Evolutionary conservation across 1,139 yeast genomes (phyloP).

Genomic region (Pichia cactophila): DNA sequence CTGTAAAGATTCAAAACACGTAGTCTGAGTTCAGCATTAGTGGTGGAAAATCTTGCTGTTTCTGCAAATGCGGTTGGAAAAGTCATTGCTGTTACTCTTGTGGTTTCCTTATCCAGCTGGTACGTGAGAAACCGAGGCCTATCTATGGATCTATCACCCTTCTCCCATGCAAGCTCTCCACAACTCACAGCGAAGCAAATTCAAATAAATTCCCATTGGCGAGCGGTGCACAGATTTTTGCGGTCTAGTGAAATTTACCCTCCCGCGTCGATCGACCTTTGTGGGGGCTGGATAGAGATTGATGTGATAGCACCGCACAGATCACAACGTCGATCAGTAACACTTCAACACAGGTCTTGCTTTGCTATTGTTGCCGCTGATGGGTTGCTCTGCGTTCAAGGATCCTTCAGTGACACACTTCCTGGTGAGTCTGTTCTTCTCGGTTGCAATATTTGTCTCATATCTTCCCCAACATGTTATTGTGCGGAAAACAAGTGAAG

Average conservation of each 20-base stretch:
- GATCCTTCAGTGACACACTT: constrained; percentile 43
- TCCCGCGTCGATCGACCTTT: background rate
- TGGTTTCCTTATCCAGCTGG: background rate
- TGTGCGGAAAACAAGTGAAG: constrained; percentile 61
- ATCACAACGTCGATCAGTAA: no score
- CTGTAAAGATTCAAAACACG: constrained; percentile 71
- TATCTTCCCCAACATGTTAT: constrained; percentile 69
- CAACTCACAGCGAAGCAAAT: background rate
- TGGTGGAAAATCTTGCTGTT: constrained; percentile 62
- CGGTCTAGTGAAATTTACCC: background rate
- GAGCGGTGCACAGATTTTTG: background rate
- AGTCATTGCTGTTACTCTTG: constrained; percentile 21
- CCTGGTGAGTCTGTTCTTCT: constrained; percentile 42
- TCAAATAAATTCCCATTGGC: constrained; percentile 1
- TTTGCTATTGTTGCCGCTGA: background rate
- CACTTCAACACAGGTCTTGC: background rate
- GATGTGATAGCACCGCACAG: no score
- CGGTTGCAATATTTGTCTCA: constrained; percentile 64
- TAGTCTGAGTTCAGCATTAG: constrained; percentile 52
- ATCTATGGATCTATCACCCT: background rate
- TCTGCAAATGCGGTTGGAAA: constrained; percentile 69
- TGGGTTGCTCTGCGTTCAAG: constrained; percentile 35
- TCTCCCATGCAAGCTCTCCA: background rate
- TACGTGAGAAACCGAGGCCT: background rate
- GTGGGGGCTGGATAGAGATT: no score